These are phyloP conservation scores for Apiospora sp. DNA, from an alignment of 2,329 filamentous ascomycete species.

Conservation along the genomic window DNA sequence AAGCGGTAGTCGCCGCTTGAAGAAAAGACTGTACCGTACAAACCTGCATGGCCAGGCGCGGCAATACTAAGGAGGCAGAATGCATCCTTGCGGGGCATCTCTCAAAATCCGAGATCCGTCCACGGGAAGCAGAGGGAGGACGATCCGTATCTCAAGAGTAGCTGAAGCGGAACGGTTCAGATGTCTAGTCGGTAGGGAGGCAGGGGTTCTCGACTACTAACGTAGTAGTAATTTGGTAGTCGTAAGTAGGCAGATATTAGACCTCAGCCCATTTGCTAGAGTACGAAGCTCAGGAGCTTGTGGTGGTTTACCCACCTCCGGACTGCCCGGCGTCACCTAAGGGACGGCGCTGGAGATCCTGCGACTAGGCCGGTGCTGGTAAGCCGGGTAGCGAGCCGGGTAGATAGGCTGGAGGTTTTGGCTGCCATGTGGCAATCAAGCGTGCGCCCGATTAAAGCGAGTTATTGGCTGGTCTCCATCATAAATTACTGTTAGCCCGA, in stretches of 20 bases:
- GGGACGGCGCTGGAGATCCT: constrained; percentile 18
- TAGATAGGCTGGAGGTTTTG: background rate
- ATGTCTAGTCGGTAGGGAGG: background rate
- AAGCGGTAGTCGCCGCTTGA: background rate
- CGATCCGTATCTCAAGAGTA: constrained; percentile 4
- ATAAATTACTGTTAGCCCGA: constrained; percentile 1
- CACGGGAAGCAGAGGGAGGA: background rate
- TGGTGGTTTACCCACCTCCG: constrained; percentile 14
- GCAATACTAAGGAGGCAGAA: background rate
- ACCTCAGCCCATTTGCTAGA: constrained; percentile 2
- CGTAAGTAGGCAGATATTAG: background rate
- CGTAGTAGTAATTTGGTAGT: background rate
- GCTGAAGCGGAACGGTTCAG: constrained; percentile 7
- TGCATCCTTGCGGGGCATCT: background rate
- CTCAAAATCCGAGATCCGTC: background rate
- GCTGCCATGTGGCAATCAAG: constrained; percentile 15
- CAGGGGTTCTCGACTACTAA: background rate
- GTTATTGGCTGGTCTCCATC: background rate
- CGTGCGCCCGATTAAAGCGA: background rate
- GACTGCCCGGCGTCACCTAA: background rate
- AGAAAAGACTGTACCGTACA: background rate
- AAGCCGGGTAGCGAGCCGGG: background rate
- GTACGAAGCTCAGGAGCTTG: background rate
- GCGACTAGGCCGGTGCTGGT: background rate
- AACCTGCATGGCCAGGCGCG: background rate